Evolutionary conservation across 306 rosid species (phyloP), one percentile per base, ranked within the genome.

Genomic region (Psophocarpus tetragonolobus): DNA sequence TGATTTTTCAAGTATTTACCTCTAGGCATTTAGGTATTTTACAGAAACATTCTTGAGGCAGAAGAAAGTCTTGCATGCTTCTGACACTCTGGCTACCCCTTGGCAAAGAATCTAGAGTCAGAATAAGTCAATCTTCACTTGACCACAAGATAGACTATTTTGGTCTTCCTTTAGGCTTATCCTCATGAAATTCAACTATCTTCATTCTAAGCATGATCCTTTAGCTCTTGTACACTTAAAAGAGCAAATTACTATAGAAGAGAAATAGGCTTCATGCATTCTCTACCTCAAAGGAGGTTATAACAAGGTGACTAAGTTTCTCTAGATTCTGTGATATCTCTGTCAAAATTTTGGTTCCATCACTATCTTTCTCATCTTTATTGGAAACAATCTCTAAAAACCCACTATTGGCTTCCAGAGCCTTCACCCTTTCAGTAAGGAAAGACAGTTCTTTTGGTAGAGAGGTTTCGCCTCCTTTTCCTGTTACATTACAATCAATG

Each of bases 351-450:
- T 76, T 74, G 32, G 87, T 75, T 67, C 85, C 91, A 80, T 88
- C 93, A 6, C 83, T 30, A 47, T 85, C 67, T 77, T 81, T 80
- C 84, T 85, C 86, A 7, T 66, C 81, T 1, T 73, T 39, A 84
- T 79, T 82, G 33, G 86, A 65, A 53, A 78, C 87, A 65, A 83
- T 51, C 47, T 88, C 84, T 48, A 85, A 38, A 80, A 81, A 71
- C 17, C 83, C 85, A 26, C 71, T 69, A 60, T 84, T 88, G 41
- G 85, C 81, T 87, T 91, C 85, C 57, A 84, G 90, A 47, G 75
- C 92, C 87, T 77, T 88, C 86, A 84, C 82, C 42, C 77, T 85
- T 26, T 85, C 84, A 62, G 83, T 23, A 30, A 91, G 86, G 56
- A 76, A 86, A 32, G 80, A 85, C 57, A 85, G 53, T 23, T 82